These are phyloP conservation scores for Stylonectria norvegica DNA, from an alignment of 2,329 filamentous ascomycete species.

Conservation along the genomic window DNA sequence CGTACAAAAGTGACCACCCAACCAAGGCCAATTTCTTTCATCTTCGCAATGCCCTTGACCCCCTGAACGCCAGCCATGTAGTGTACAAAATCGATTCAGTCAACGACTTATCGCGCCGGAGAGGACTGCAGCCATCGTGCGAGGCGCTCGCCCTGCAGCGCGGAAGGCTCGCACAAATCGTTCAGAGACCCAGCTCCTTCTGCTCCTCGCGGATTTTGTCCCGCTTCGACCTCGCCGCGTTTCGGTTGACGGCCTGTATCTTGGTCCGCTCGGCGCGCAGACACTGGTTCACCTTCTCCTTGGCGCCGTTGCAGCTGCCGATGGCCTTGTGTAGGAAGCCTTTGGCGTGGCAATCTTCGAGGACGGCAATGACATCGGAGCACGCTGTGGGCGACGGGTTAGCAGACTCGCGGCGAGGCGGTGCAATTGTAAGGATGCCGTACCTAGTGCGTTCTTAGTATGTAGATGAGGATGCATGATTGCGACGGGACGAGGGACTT, in stretches of 20 bases:
- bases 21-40: neutral
- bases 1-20: neutral
- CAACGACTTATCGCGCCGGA: slow-evolving; percentile 1
- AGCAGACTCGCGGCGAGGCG: slow-evolving; percentile 6
- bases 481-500: slow-evolving; percentile 10
- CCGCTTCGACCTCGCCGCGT: slow-evolving; percentile 62
- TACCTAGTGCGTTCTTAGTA: slow-evolving; percentile 87
- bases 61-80: slow-evolving; percentile 16
- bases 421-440: neutral
- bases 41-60: slow-evolving; percentile 2
- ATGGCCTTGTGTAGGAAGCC: slow-evolving; percentile 91
- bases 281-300: slow-evolving; percentile 80
- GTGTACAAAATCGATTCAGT: slow-evolving; percentile 9
- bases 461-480: slow-evolving; percentile 97
- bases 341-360: slow-evolving; percentile 90
- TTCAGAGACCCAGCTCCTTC: slow-evolving; percentile 46
- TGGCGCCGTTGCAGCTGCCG: slow-evolving; percentile 86
- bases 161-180: neutral
- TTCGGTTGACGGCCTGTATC: slow-evolving; percentile 72
- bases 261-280: slow-evolving; percentile 76
- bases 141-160: neutral
- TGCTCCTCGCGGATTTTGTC: slow-evolving; percentile 70
- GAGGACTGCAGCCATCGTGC: neutral
- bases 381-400: slow-evolving; percentile 61
- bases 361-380: slow-evolving; percentile 87